phyloP scores from a whole-genome alignment of 2,329 filamentous ascomycete genomes.

The Penicillium sp. region DNA sequence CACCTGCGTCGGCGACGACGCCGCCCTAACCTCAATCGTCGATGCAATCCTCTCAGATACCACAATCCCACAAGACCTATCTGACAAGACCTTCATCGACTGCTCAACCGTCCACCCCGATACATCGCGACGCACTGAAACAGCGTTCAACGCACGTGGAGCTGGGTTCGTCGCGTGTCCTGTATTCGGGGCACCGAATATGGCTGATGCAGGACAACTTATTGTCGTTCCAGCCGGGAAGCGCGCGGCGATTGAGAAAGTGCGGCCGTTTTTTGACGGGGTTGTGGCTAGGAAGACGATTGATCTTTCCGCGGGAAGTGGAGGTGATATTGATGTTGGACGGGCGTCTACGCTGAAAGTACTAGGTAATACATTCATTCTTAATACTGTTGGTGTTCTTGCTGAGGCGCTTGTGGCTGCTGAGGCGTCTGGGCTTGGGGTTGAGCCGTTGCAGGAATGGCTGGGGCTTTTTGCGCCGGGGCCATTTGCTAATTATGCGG shows the following conservation, averaged over 20 bases:
- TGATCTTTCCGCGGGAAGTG: conserved; percentile 26
- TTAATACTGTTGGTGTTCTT: conserved; percentile 77
- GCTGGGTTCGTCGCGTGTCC: conserved; percentile 73
- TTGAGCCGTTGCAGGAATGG: conserved; percentile 66
- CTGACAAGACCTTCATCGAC: conserved; percentile 77
- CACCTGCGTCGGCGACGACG: conserved; percentile 74
- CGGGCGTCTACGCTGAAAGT: conserved; percentile 73
- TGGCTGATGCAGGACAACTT: conserved; percentile 63
- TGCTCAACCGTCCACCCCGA: conserved; percentile 86
- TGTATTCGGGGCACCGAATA: conserved; percentile 44
- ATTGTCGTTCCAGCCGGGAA: conserved; percentile 72
- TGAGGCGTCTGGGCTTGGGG: conserved; percentile 75
- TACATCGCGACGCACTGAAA: conserved; percentile 66
- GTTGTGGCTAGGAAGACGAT: conserved; percentile 56
- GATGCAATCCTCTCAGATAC: conserved; percentile 49
- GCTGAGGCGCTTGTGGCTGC: conserved; percentile 75
- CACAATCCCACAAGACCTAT: conserved; percentile 44
- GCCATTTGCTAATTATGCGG: conserved; percentile 70
- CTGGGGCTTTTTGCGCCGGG: conserved; percentile 73
- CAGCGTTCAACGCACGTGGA: conserved; percentile 56
- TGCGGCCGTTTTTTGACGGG: conserved; percentile 68
- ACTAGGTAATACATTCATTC: conserved; percentile 80
- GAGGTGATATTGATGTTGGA: conserved; percentile 66
- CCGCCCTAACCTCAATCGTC: conserved; percentile 65
- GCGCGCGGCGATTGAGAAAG: conserved; percentile 57